Evolutionary conservation across 176 grass and related monocot species (phyloP).

Genomic region (Eleusine indica): DNA sequence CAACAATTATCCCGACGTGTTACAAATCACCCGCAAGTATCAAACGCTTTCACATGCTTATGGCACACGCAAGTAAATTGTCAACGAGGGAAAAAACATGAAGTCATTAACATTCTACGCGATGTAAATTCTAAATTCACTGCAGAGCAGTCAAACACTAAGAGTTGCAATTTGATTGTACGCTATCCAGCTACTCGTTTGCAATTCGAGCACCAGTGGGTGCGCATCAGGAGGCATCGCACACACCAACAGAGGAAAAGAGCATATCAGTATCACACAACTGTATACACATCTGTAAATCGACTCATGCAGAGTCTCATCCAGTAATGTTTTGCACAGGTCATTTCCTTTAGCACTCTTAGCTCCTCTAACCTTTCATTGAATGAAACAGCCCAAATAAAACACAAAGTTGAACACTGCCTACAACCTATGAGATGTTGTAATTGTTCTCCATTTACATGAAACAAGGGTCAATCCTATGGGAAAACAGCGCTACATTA

Average conservation of each 20-base stretch:
- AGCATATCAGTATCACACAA: background rate
- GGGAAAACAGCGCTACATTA: conserved; percentile 52
- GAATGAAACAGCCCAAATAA: conserved; percentile 4
- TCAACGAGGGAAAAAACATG: too few species aligned
- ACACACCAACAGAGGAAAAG: background rate
- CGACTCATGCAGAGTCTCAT: background rate
- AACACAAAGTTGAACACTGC: conserved; percentile 7
- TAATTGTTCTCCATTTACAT: conserved; percentile 51
- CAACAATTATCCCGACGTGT: too few species aligned
- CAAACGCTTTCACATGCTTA: too few species aligned
- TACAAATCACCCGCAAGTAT: too few species aligned
- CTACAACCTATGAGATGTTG: conserved; percentile 39
- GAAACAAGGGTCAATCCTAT: conserved; percentile 34
- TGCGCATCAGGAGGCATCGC: too few species aligned
- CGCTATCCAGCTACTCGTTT: too few species aligned
- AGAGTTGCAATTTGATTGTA: too few species aligned
- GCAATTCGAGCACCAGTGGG: too few species aligned
- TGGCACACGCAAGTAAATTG: too few species aligned
- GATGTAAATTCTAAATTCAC: too few species aligned
- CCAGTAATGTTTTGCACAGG: background rate
- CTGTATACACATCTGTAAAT: background rate
- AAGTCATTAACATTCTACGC: too few species aligned
- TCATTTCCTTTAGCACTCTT: background rate
- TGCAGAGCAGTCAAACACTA: too few species aligned
- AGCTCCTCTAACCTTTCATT: background rate